These are phyloP conservation scores for Penicillium olsonii DNA, from an alignment of 2,329 filamentous ascomycete genomes.

Conservation along the genomic window DNA sequence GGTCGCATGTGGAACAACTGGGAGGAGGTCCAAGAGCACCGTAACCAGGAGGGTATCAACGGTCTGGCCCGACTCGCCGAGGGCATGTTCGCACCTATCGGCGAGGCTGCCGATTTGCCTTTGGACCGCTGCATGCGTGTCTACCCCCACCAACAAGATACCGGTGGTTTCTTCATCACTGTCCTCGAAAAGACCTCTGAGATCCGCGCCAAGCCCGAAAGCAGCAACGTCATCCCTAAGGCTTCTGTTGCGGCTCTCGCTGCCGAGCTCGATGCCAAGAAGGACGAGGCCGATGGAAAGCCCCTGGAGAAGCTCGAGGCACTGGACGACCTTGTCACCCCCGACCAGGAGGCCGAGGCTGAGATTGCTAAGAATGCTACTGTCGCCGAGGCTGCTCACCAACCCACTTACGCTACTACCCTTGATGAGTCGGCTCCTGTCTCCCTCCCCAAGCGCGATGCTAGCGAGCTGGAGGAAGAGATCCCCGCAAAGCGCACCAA, in stretches of 20 bases:
- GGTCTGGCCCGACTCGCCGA: constrained; percentile 70
- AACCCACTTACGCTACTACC: constrained; percentile 36
- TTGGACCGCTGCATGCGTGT: constrained; percentile 90
- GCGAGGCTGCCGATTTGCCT: constrained; percentile 63
- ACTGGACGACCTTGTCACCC: constrained; percentile 42
- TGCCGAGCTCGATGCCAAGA: constrained; percentile 38
- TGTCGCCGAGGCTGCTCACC: constrained; percentile 36
- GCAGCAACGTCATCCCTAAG: constrained; percentile 42
- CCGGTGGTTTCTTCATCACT: constrained; percentile 95
- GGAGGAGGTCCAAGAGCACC: constrained; percentile 74
- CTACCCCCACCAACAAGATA: constrained; percentile 94
- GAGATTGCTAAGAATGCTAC: constrained; percentile 38
- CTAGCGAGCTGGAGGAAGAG: constrained; percentile 38
- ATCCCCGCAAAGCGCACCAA: constrained; percentile 49
- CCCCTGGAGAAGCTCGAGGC: constrained; percentile 41
- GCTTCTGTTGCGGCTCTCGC: constrained; percentile 41
- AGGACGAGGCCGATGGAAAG: constrained; percentile 27
- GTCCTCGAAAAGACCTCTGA: constrained; percentile 90
- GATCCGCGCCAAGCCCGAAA: constrained; percentile 75
- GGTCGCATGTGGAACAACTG: constrained; percentile 78
- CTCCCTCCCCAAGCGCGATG: constrained; percentile 35
- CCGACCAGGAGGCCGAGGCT: constrained; percentile 27
- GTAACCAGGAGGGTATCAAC: constrained; percentile 61
- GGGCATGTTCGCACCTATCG: constrained; percentile 78
- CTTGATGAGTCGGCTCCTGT: constrained; percentile 23